A percentile compares a stretch with the other conserved stretches of the same genome.
Evolutionary conservation across 2,329 filamentous ascomycete species (phyloP).

Genomic region (Colletotrichum tabaci): DNA sequence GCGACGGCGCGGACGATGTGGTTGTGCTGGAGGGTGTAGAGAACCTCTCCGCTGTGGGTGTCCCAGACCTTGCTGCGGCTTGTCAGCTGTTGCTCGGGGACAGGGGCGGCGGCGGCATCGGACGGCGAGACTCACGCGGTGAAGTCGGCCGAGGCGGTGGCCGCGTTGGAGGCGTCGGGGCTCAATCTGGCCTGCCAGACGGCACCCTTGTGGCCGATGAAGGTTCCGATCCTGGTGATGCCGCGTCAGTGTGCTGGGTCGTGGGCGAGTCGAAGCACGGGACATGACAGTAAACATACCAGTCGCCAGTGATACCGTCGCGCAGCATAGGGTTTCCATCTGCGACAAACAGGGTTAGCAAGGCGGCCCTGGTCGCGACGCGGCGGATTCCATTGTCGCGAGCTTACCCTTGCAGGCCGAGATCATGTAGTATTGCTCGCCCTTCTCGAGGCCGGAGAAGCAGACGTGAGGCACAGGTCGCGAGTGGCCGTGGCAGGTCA

Average conservation of each 20-base stretch:
- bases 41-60: conserved; percentile 90
- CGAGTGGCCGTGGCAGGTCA: conserved; percentile 96
- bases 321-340: conserved; percentile 99
- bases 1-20: conserved; percentile 97
- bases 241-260: conserved; percentile 51
- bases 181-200: conserved; percentile 97
- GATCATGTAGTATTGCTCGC: conserved; percentile 91
- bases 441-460: conserved; percentile 87
- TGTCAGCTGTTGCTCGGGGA: conserved; percentile 4
- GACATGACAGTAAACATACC: conserved; percentile 64
- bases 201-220: conserved; percentile 97
- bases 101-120: no score
- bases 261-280: not conserved
- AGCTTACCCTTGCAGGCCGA: conserved; percentile 88
- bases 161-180: conserved; percentile 87
- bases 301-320: conserved; percentile 95
- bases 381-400: not conserved
- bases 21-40: conserved; percentile 89
- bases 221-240: conserved; percentile 93
- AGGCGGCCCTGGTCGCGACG: conserved; percentile 35
- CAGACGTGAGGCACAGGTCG: conserved; percentile 91
- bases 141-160: conserved; percentile 96
- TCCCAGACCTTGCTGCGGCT: conserved; percentile 92
- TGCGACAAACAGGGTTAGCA: conserved; percentile 55
- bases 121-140: conserved; percentile 77